Evolutionary conservation across 176 grass and related monocot species (phyloP).

Genomic region (Saccharum spontaneum): DNA sequence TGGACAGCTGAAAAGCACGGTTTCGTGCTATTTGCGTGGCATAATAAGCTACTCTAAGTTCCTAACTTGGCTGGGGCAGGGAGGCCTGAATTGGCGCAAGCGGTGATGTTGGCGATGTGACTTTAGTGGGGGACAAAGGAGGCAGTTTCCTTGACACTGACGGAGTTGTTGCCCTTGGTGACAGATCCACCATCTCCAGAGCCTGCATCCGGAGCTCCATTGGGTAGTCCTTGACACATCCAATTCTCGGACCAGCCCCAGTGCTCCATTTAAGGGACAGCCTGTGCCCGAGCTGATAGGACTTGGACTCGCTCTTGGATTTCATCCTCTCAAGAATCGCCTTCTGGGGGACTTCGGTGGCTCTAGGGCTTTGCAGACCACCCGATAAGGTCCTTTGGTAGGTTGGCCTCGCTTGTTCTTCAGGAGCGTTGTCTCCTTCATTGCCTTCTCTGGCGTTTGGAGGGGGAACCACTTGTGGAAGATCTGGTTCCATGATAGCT

Average conservation of each 20-base stretch:
- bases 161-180: constrained; percentile 45
- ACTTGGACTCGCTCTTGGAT: constrained; percentile 68
- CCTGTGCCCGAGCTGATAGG: constrained; percentile 79
- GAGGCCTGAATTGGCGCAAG: constrained; percentile 15
- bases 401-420: constrained; percentile 35
- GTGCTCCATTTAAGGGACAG: constrained; percentile 88
- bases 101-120: constrained; percentile 9
- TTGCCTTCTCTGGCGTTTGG: constrained; percentile 14
- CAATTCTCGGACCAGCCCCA: constrained; percentile 86
- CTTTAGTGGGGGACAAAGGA: constrained; percentile 23
- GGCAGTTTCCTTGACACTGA: constrained; percentile 24
- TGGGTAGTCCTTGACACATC: constrained; percentile 82
- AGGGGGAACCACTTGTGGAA: constrained; percentile 22
- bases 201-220: constrained; percentile 73
- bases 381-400: constrained; percentile 90
- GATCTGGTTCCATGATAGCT: neutral
- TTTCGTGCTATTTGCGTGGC: neutral
- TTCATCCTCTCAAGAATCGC: constrained; percentile 78
- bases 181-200: constrained; percentile 77
- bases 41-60: neutral
- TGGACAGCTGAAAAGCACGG: neutral
- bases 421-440: neutral
- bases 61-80: constrained; percentile 41
- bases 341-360: constrained; percentile 38
- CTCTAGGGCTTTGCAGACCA: constrained; percentile 65